Evolutionary conservation across 306 rosid genomes (phyloP).

Genomic region (Oxytropis ochrocephala): DNA sequence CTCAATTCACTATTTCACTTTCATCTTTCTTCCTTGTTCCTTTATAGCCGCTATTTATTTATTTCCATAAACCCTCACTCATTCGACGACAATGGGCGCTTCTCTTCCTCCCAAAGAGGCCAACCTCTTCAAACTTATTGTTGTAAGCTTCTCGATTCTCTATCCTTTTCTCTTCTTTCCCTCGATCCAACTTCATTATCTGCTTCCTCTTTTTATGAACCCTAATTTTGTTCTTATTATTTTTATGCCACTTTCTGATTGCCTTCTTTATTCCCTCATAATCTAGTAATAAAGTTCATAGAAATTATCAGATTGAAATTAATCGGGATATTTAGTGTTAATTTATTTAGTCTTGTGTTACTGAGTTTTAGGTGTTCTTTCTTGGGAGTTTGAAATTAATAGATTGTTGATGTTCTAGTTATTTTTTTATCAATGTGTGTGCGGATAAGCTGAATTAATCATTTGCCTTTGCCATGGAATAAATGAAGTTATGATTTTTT

Average conservation of each 20-base stretch:
- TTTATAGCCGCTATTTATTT: too few relatives aligned
- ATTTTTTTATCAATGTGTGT: not conserved
- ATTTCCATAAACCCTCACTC: not conserved
- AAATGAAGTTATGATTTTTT: too few relatives aligned
- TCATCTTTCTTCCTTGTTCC: not conserved
- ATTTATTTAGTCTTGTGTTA: not conserved
- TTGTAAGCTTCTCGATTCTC: constrained; percentile 56
- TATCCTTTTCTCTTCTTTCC: not conserved
- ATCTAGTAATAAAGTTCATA: not conserved
- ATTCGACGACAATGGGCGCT: constrained; percentile 64
- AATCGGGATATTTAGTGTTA: not conserved
- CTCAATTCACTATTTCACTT: not conserved
- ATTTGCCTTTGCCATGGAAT: not conserved
- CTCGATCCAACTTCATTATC: constrained; percentile 25
- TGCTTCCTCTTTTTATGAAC: constrained; percentile 24
- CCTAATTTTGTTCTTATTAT: constrained; percentile 30
- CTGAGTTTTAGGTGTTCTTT: not conserved
- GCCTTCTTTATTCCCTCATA: not conserved
- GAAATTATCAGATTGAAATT: not conserved
- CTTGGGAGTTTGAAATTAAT: not conserved
- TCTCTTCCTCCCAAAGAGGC: constrained; percentile 88
- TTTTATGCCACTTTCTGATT: not conserved
- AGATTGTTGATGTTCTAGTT: not conserved
- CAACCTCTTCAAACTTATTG: constrained; percentile 98
- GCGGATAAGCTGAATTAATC: not conserved